Evolutionary conservation across 495 filamentous ascomycete genomes (phyloP), one percentile per base, ranked within the genome.

Genomic region (Penicillium waksmanii): DNA sequence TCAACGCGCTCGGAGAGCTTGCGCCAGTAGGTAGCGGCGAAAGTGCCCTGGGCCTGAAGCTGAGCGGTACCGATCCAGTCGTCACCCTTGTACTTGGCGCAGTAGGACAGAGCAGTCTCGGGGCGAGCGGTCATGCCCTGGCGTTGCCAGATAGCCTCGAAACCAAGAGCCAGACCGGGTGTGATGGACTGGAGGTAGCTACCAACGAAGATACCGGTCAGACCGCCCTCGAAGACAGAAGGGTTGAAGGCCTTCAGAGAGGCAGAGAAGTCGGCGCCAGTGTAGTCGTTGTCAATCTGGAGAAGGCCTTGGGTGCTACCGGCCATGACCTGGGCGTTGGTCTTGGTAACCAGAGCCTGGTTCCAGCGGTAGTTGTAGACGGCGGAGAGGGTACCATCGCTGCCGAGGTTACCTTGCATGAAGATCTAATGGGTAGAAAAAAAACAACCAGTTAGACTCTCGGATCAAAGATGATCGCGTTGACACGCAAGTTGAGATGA

Each of bases 11-110:
- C 95, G n/a, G 92, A 92, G 65, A 99, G 76, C 66, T 84, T 88
- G 63, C 89, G 86, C 96, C 96, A 99, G 84, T 94, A 99, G 6
- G 92, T 92, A n/a, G 92, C 87, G 65, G 89, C 90, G 53, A 99
- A 74, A 47, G 86, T 90, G 44, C 94, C 92, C 73, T 91, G 88
- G 38, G 87, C 85, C 69, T 96, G 87, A 27, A 97, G 71, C 67
- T 96, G 92, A 63, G 87, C 89, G 53, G 86, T 93, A 23, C 89
- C 94, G 67, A 97, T 87, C 92, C 93, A 99, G 65, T 96, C 92
- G 23, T 85, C 80, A 18, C 89, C 82, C 80, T 90, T 94, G 80
- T 98, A 99, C 70, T 88, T 87, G 60, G 87, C 94, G 65, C 85
- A 88, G 76, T 98, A 99, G 13, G 91, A 94, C 35, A 96, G 70